phyloP scores from a whole-genome alignment of 805 yeast genomes.

The Naumovozyma baii region DNA sequence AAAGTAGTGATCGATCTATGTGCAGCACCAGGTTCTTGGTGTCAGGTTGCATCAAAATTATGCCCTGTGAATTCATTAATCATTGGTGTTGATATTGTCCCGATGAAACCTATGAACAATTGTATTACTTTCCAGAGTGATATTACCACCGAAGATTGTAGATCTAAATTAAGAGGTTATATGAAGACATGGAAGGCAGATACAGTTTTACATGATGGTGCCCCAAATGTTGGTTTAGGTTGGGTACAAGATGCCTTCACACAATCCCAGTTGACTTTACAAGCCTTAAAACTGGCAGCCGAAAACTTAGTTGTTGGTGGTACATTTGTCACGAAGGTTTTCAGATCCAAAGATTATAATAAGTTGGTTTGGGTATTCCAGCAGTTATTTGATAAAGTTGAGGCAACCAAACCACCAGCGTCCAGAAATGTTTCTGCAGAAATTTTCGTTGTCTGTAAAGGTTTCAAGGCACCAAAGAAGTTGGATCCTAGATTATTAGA shows the following conservation, averaged over 20 bases:
- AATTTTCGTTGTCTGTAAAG: slow-evolving; percentile 93
- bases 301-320: slow-evolving; percentile 90
- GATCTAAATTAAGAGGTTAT: slow-evolving; percentile 87
- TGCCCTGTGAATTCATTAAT: slow-evolving; percentile 91
- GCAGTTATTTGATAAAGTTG: slow-evolving; percentile 90
- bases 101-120: slow-evolving; percentile 93
- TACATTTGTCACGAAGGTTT: slow-evolving; percentile 89
- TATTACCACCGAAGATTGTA: slow-evolving; percentile 96
- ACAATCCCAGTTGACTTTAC: slow-evolving; percentile 90
- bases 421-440: slow-evolving; percentile 99
- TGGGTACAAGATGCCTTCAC: slow-evolving; percentile 99
- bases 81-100: slow-evolving; percentile 98
- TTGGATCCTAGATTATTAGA: slow-evolving; percentile 88
- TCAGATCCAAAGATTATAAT: slow-evolving; percentile 97
- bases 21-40: slow-evolving; percentile 99
- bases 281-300: slow-evolving; percentile 86
- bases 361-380: slow-evolving; percentile 96
- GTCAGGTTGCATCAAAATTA: slow-evolving; percentile 91
- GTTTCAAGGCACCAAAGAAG: slow-evolving; percentile 92
- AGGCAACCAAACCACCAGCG: slow-evolving; percentile 98
- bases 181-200: slow-evolving; percentile 99
- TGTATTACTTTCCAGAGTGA: slow-evolving; percentile 92
- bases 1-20: slow-evolving; percentile 95
- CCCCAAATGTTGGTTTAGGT: slow-evolving; percentile 99
- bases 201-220: slow-evolving; percentile 97